These are phyloP conservation scores for Sarocladium kiliense DNA, from an alignment of 2,329 filamentous ascomycete species.

Conservation along the genomic window DNA sequence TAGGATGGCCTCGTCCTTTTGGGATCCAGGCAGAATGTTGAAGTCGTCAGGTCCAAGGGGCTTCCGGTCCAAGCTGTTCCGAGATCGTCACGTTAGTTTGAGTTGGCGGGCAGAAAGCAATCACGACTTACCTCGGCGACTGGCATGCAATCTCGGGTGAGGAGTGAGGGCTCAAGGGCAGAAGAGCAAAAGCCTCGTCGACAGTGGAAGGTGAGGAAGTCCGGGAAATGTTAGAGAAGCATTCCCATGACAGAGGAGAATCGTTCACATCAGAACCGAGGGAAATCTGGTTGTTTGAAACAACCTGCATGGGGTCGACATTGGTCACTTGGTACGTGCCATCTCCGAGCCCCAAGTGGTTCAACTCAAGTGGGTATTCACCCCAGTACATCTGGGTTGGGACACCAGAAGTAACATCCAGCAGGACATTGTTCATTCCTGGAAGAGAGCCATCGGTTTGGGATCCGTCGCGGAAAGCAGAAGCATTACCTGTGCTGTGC, in stretches of 20 bases:
- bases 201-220: slow-evolving; percentile 44
- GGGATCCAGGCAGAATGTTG: slow-evolving; percentile 5
- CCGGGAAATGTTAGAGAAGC: slow-evolving; percentile 47
- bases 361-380: slow-evolving; percentile 38
- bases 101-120: no score
- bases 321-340: slow-evolving; percentile 37
- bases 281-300: slow-evolving; percentile 47
- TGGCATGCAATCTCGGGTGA: slow-evolving; percentile 45
- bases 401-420: slow-evolving; percentile 43
- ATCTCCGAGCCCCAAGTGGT: slow-evolving; percentile 34
- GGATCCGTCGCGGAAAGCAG: slow-evolving; percentile 35
- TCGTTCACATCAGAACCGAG: slow-evolving; percentile 47
- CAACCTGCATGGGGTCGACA: slow-evolving; percentile 44
- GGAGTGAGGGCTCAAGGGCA: slow-evolving; percentile 33
- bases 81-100: slow-evolving; percentile 1
- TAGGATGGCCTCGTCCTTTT: slow-evolving; percentile 1
- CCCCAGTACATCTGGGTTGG: slow-evolving; percentile 48
- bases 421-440: slow-evolving; percentile 25
- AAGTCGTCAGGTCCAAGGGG: slow-evolving; percentile 23
- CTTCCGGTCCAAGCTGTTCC: slow-evolving; percentile 25
- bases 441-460: slow-evolving; percentile 18
- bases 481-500: slow-evolving; percentile 48
- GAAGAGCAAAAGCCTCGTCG: slow-evolving; percentile 40
- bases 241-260: slow-evolving; percentile 47
- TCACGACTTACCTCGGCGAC: slow-evolving; percentile 47